Evolutionary conservation across 1,139 yeast species (phyloP).

Genomic region (Blastobotrys elegans): DNA sequence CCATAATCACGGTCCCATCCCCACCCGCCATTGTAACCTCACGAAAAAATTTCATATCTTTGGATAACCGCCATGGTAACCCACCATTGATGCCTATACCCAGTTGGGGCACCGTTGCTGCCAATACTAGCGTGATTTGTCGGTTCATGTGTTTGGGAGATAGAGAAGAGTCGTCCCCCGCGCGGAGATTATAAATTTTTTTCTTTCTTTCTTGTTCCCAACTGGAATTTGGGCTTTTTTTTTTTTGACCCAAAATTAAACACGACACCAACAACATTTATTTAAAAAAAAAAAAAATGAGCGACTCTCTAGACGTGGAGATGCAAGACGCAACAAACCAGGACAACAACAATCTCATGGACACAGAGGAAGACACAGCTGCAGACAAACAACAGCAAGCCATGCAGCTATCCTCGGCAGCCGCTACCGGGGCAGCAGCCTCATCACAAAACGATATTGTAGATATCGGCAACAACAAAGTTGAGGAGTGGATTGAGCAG

Average conservation of each 20-base stretch:
- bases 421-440: background rate
- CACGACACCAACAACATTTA: background rate
- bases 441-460: background rate
- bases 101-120: slow-evolving; percentile 70
- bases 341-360: background rate
- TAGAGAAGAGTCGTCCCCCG: too few relatives aligned
- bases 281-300: background rate
- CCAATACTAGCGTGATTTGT: slow-evolving; percentile 51
- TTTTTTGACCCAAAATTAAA: background rate
- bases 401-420: background rate
- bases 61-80: slow-evolving; percentile 81
- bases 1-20: slow-evolving; percentile 87
- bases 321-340: slow-evolving; percentile 11
- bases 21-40: slow-evolving; percentile 53
- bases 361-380: background rate
- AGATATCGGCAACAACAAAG: slow-evolving; percentile 40
- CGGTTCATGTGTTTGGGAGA: slow-evolving; percentile 1
- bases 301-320: slow-evolving; percentile 11
- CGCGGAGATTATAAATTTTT: background rate
- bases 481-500: slow-evolving; percentile 84
- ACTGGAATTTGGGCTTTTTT: background rate
- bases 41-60: slow-evolving; percentile 82
- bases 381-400: slow-evolving; percentile 7
- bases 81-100: slow-evolving; percentile 84
- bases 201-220: background rate